These are phyloP conservation scores for Aspergillus sclerotioniger DNA, from an alignment of 495 filamentous ascomycete species.

Conservation along the genomic window DNA sequence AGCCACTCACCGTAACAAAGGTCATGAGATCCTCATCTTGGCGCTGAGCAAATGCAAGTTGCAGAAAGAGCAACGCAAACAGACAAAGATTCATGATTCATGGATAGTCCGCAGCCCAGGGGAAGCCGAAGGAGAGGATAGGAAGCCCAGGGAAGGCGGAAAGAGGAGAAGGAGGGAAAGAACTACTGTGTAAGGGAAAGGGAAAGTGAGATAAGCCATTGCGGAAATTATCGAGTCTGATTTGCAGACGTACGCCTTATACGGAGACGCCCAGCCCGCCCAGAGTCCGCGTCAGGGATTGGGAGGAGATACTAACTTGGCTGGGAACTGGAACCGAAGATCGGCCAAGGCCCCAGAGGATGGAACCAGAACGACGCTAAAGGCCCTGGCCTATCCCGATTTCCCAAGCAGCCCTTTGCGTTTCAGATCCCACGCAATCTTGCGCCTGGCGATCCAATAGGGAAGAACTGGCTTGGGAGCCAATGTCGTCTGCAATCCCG, in stretches of 20 bases:
- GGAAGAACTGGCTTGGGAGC: too few species aligned
- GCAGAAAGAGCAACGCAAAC: not conserved
- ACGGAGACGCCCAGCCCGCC: too few species aligned
- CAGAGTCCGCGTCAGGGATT: not conserved
- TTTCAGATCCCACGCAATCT: not conserved
- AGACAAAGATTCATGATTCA: not conserved
- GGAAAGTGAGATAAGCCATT: not conserved
- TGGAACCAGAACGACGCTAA: not conserved
- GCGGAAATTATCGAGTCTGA: not conserved
- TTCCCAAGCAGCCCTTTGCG: not conserved
- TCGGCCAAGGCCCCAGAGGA: not conserved
- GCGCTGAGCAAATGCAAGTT: not conserved
- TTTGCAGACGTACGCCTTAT: too few species aligned
- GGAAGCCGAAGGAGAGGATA: not conserved
- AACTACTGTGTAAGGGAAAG: too few species aligned
- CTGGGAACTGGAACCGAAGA: not conserved
- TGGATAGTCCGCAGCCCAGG: not conserved
- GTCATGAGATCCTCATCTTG: not conserved
- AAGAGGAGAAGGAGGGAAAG: not conserved
- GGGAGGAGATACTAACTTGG: not conserved
- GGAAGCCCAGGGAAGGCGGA: not conserved
- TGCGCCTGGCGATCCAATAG: too few species aligned
- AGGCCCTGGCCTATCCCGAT: not conserved
- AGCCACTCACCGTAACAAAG: not conserved
- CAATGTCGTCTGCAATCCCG: too few species aligned